Evolutionary conservation across 2,329 filamentous ascomycete species (phyloP).

Genomic region (Didymella keratinophila): DNA sequence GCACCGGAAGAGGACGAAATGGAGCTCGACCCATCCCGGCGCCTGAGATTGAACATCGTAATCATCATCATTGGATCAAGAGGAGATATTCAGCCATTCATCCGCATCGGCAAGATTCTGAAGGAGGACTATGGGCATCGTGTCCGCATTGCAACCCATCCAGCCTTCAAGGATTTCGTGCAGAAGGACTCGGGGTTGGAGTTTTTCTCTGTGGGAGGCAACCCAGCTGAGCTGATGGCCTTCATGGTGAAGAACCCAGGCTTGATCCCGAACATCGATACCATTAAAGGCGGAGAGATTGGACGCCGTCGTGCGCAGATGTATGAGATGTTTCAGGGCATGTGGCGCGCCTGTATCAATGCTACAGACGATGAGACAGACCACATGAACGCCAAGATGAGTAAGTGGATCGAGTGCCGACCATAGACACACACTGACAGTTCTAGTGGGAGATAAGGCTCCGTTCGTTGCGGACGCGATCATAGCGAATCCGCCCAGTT

Average conservation of each 20-base stretch:
- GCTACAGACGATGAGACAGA: slow-evolving; percentile 74
- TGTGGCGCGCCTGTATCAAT: slow-evolving; percentile 81
- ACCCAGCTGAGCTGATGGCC: slow-evolving; percentile 82
- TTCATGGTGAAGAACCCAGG: slow-evolving; percentile 89
- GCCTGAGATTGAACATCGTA: slow-evolving; percentile 75
- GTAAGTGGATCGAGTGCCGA: slow-evolving; percentile 28
- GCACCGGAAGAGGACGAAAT: slow-evolving; percentile 45
- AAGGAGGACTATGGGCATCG: slow-evolving; percentile 76
- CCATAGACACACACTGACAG: slow-evolving; percentile 15
- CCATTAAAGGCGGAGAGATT: slow-evolving; percentile 77
- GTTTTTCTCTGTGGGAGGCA: slow-evolving; percentile 81
- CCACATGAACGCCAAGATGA: slow-evolving; percentile 66
- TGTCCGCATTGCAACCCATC: slow-evolving; percentile 80
- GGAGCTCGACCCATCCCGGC: slow-evolving; percentile 40
- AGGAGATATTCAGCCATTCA: slow-evolving; percentile 82
- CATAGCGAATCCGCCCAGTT: slow-evolving; percentile 80
- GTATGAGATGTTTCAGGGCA: slow-evolving; percentile 83
- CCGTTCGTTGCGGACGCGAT: slow-evolving; percentile 87
- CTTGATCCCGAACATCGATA: slow-evolving; percentile 76
- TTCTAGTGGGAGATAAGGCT: slow-evolving; percentile 61
- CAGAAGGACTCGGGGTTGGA: slow-evolving; percentile 75
- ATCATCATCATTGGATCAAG: slow-evolving; percentile 84
- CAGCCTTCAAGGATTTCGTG: slow-evolving; percentile 78
- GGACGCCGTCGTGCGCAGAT: slow-evolving; percentile 71
- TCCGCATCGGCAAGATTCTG: slow-evolving; percentile 76